Evolutionary conservation across 2,329 filamentous ascomycete species (phyloP).

Genomic region (Ceratocystis lukuohia): DNA sequence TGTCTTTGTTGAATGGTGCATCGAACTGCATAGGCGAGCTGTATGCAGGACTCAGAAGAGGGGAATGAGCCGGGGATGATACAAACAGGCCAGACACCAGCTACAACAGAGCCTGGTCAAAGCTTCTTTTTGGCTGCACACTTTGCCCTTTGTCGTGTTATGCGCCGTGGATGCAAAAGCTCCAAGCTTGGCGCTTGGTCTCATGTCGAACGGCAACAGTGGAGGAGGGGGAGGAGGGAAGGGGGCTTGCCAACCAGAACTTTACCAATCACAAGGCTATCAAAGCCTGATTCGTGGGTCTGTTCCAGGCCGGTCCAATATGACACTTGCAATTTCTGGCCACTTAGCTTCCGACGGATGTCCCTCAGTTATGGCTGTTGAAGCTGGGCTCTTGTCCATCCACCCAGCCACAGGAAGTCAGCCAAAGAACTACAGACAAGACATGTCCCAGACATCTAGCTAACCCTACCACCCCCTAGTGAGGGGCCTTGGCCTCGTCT

Average conservation of each 20-base stretch:
- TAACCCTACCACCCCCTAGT: background rate
- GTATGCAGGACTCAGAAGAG: background rate
- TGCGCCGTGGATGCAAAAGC: background rate
- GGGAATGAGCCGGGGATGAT: background rate
- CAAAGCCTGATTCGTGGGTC: background rate
- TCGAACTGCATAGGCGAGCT: background rate
- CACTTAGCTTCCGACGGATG: background rate
- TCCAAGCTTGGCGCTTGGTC: conserved; percentile 9
- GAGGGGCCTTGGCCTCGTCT: background rate
- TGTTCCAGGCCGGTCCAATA: background rate
- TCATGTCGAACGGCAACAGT: background rate
- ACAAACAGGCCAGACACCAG: background rate
- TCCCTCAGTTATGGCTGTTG: background rate
- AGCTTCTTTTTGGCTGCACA: background rate
- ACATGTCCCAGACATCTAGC: background rate
- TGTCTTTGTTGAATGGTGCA: background rate
- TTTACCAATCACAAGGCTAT: background rate
- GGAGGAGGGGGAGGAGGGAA: background rate
- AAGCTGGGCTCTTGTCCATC: background rate
- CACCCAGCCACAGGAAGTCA: background rate
- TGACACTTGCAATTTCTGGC: background rate
- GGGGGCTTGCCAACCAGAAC: background rate
- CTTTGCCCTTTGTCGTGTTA: background rate
- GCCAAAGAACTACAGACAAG: background rate
- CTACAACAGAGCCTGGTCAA: background rate